Conservation (phyloP, 73 alveolate species). For the Urostyla sp. region DNA sequence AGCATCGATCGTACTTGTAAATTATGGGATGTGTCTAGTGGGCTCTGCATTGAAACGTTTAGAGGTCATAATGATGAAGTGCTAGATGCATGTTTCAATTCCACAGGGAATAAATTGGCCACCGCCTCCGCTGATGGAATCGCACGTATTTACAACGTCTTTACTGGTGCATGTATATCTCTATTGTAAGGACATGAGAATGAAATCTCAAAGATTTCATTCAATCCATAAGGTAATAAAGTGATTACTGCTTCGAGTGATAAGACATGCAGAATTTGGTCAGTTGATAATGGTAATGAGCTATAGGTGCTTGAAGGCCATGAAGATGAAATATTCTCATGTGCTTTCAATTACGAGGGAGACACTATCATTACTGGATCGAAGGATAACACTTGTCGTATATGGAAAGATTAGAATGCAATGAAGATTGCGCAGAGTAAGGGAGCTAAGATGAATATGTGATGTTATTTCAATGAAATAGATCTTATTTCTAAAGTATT, state of each 20-base stretch:
- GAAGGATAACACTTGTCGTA: constrained; percentile 97
- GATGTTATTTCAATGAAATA: too few species aligned
- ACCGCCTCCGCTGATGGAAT: constrained; percentile 98
- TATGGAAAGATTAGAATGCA: constrained; percentile 90
- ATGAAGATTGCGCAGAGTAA: constrained; percentile 46
- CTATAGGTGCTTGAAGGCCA: constrained; percentile 98
- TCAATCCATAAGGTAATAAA: constrained; percentile 98
- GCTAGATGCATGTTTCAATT: constrained; percentile 94
- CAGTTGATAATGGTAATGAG: constrained; percentile 99
- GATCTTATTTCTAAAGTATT: too few species aligned
- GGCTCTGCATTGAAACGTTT: constrained; percentile 97
- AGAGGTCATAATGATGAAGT: constrained; percentile 98
- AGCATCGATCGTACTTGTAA: constrained; percentile 98
- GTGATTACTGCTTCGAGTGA: constrained; percentile 98
- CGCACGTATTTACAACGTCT: constrained; percentile 95
- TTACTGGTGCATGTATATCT: constrained; percentile 70
- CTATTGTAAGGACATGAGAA: constrained; percentile 93
- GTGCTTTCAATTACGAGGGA: constrained; percentile 99
- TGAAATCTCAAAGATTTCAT: constrained; percentile 95
- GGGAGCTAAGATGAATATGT: too few species aligned
- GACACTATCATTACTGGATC: constrained; percentile 98
- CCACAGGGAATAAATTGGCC: constrained; percentile 98
- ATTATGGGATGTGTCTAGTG: constrained; percentile 98
- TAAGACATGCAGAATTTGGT: constrained; percentile 98
- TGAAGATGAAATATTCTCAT: constrained; percentile 99